These are phyloP conservation scores for Elsinoe batatas DNA, from an alignment of 2,329 filamentous ascomycete species.

Conservation along the genomic window DNA sequence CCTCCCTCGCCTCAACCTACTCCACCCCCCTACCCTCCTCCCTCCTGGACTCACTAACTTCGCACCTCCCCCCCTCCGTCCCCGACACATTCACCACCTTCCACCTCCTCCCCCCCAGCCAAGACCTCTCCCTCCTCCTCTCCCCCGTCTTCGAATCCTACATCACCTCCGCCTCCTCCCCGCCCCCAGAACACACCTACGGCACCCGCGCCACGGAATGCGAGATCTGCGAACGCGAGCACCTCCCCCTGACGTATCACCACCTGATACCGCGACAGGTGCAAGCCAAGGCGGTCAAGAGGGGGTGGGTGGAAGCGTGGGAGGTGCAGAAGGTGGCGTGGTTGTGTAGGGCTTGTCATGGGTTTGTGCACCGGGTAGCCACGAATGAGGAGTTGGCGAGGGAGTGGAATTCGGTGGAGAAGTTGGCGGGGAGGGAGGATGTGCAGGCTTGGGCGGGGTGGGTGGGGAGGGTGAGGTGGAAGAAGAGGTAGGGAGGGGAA, in stretches of 20 bases:
- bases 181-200: constrained; percentile 53
- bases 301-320: constrained; percentile 69
- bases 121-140: constrained; percentile 47
- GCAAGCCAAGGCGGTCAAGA: constrained; percentile 64
- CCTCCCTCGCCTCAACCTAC: constrained; percentile 46
- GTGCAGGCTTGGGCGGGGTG: constrained; percentile 61
- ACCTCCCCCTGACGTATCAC: constrained; percentile 72
- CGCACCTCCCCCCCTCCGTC: constrained; percentile 49
- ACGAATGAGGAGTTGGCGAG: constrained; percentile 68
- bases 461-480: constrained; percentile 67
- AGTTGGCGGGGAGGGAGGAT: constrained; percentile 59
- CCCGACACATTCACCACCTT: constrained; percentile 61
- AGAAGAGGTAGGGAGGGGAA: constrained; percentile 37
- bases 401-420: constrained; percentile 62
- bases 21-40: constrained; percentile 39
- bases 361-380: constrained; percentile 67
- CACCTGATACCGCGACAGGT: constrained; percentile 73
- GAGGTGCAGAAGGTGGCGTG: constrained; percentile 72
- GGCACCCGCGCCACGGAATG: constrained; percentile 44
- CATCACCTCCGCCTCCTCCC: constrained; percentile 45
- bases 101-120: constrained; percentile 44
- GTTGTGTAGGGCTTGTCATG: constrained; percentile 77
- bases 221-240: constrained; percentile 66
- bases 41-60: constrained; percentile 37
- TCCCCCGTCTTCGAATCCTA: constrained; percentile 55